These are phyloP conservation scores for Lasiodiplodia citricola DNA, from an alignment of 2,329 filamentous ascomycete genomes.

Conservation along the genomic window DNA sequence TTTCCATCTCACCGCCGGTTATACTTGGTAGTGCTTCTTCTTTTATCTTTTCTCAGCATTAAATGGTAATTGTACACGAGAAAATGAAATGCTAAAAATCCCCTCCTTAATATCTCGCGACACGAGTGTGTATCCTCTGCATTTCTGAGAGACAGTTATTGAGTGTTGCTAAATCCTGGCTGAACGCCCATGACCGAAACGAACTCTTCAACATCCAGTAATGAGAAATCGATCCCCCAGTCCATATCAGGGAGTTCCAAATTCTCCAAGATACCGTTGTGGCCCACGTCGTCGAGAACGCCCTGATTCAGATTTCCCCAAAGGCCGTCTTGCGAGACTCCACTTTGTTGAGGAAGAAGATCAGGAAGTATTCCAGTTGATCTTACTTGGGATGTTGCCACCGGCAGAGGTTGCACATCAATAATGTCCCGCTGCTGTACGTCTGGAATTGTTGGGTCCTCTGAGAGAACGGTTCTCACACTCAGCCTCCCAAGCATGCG, in stretches of 20 bases:
- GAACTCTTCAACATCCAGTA: conserved; percentile 11
- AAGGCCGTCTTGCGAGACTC: not conserved
- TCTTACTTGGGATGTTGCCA: not conserved
- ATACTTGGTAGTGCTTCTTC: no score
- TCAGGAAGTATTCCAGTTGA: not conserved
- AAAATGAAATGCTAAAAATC: no score
- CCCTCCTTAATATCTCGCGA: no score
- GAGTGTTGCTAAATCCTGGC: not conserved
- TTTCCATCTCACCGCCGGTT: no score
- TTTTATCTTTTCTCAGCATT: no score
- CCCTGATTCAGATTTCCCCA: not conserved
- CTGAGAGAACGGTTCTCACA: not conserved
- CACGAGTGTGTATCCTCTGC: no score
- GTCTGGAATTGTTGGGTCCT: not conserved
- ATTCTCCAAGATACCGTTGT: not conserved
- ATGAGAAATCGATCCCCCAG: conserved; percentile 1
- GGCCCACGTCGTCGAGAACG: not conserved
- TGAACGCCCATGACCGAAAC: conserved; percentile 5
- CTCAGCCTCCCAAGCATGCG: not conserved
- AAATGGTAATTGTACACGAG: no score
- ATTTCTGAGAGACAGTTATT: not conserved
- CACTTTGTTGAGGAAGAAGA: not conserved
- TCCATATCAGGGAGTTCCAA: not conserved
- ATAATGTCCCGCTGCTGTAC: not conserved
- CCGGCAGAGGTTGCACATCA: not conserved